Base-by-base conservation (phyloP, 2,329 filamentous ascomycete species). In the Cladophialophora carrionii region DNA sequence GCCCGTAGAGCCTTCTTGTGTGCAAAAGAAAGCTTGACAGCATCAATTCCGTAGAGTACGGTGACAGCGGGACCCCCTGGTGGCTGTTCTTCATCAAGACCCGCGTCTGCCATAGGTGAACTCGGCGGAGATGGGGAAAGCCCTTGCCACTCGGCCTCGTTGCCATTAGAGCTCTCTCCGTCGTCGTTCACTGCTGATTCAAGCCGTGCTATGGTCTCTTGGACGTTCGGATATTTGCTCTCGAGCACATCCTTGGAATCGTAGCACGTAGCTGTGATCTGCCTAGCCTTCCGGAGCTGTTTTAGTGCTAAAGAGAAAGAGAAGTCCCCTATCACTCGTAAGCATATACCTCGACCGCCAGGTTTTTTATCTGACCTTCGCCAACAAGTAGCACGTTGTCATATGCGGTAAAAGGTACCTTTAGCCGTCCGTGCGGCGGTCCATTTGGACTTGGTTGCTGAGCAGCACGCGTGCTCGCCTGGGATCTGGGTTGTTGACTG, bases 151-250 rank as follows among this genome's bases (percentile, higher is more conserved):
- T 71, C 67, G 17, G 55, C n/a, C 17, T 68, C 58, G 4, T 65
- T 54, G 20, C 64, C 64, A 24, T 64, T 48, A 4, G 41, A 24
- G 10, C 59, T 43, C 17, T 43, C 17, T 20, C 37, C 37, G 12
- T 52, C 31, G 34, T 65, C 54, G 53, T 32, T 48, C 17, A 31
- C 22, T 5, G 46, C 24, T 24, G 49, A 31, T 52, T 57, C 37
- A 48, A 67, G 56, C 46, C 55, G 61, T 12, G 26, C 26, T 24
- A 67, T 54, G 3, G 66, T 71, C 7, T 56, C 58, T 26, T 37
- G 46, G 0, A 83, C 88, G 70, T 91, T 87, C 0, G 91, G 91
- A 72, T 94, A 93, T 78, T 96, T 96, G 66, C 79, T 81, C 10
- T 81, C 77, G 1, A 97, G 82, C 58, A 71, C 72, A 29, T 79